Evolutionary conservation across 257 asterid species (phyloP).

Genomic region (Solanum sitiens): DNA sequence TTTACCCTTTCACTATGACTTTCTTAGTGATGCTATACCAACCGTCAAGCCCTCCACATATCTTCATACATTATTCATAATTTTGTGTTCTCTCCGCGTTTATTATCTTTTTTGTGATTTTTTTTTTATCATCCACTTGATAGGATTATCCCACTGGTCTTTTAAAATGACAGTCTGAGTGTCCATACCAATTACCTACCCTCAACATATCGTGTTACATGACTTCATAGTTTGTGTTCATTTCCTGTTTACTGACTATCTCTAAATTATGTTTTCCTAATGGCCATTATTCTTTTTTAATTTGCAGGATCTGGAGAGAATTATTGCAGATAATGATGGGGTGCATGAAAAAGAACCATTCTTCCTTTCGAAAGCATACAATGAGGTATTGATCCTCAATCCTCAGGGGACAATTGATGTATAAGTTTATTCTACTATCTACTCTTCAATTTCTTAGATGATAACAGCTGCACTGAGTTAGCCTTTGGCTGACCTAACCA

Average conservation of each 20-base stretch:
- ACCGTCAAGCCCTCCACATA: background rate
- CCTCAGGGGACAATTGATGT: conserved; percentile 31
- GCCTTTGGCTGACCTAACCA: background rate
- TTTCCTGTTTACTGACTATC: background rate
- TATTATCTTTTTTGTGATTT: background rate
- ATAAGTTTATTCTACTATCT: background rate
- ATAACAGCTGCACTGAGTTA: background rate
- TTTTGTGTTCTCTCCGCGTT: background rate
- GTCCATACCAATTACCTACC: background rate
- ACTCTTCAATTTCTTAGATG: background rate
- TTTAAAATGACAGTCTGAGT: background rate
- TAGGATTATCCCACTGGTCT: background rate
- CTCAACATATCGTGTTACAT: background rate
- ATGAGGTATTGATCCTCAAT: conserved; percentile 5
- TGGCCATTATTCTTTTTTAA: background rate
- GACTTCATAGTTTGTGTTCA: background rate
- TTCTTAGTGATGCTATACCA: background rate
- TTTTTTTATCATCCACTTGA: background rate
- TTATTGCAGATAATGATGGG: conserved; percentile 57
- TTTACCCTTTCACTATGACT: background rate
- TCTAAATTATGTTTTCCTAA: background rate
- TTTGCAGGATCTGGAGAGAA: conserved; percentile 81
- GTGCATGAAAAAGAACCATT: conserved; percentile 76
- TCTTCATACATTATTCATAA: background rate
- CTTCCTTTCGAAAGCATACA: conserved; percentile 37